Evolutionary conservation across 2,329 filamentous ascomycete genomes (phyloP).

Genomic region (Cladorrhinum sp.): DNA sequence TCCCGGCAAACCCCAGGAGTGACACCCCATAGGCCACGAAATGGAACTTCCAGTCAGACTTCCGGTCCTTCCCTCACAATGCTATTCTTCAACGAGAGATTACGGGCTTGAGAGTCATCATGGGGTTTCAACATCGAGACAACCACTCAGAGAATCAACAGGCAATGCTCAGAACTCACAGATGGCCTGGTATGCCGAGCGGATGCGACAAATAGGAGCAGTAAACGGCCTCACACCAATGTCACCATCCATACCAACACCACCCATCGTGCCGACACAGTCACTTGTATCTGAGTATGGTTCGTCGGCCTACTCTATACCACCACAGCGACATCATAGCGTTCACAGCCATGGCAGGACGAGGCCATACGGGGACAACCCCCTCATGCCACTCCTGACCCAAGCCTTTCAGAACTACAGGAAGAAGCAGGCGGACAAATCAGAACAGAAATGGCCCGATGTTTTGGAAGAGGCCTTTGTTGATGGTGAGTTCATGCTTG

Average conservation of each 20-base stretch:
- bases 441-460: constrained; percentile 60
- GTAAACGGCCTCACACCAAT: constrained; percentile 39
- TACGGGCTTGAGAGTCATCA: constrained; percentile 46
- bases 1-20: constrained; percentile 1
- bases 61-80: constrained; percentile 50
- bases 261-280: constrained; percentile 49
- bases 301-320: constrained; percentile 25
- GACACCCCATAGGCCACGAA: constrained; percentile 19
- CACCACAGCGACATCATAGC: constrained; percentile 32
- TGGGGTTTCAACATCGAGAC: constrained; percentile 32
- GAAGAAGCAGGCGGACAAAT: constrained; percentile 59
- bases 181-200: constrained; percentile 32
- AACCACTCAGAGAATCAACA: constrained; percentile 51
- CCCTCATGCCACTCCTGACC: constrained; percentile 53
- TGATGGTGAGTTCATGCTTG: constrained; percentile 50
- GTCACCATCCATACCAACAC: constrained; percentile 40
- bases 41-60: constrained; percentile 40
- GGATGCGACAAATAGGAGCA: constrained; percentile 28
- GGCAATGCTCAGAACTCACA: constrained; percentile 48
- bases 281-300: constrained; percentile 49
- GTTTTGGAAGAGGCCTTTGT: constrained; percentile 65
- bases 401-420: constrained; percentile 64
- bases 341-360: constrained; percentile 30
- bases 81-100: constrained; percentile 48
- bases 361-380: constrained; percentile 47